These are phyloP conservation scores for Globisporangium iwayamae DNA, from an alignment of 352 stramenopile species.

Conservation along the genomic window DNA sequence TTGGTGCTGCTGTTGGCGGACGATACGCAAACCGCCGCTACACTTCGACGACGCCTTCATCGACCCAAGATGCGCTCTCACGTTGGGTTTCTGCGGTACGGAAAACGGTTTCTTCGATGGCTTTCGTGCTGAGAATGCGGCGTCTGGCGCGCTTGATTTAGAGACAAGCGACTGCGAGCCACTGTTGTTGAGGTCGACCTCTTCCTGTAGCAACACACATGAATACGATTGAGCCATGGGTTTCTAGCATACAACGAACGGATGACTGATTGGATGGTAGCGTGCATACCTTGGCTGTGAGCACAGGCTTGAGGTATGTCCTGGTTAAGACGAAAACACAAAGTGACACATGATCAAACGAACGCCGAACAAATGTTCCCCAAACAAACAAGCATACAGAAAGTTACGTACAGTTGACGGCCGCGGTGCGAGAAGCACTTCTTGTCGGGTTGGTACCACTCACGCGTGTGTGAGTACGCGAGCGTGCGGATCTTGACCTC, in stretches of 20 bases:
- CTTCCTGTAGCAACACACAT: not conserved
- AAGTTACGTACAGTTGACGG: conserved; percentile 39
- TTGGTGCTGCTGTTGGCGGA: conserved; percentile 7
- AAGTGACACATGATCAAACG: not conserved
- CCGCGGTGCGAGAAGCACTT: conserved; percentile 59
- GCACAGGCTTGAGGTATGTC: conserved; percentile 61
- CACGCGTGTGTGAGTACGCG: conserved; percentile 50
- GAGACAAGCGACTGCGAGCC: not conserved
- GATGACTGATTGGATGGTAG: not conserved
- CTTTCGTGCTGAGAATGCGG: not conserved
- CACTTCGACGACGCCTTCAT: not conserved
- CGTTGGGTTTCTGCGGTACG: conserved; percentile 6
- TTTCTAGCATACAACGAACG: not conserved
- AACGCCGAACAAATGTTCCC: too few species aligned
- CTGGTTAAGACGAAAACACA: conserved; percentile 18
- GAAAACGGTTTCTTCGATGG: not conserved
- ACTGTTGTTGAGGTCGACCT: not conserved
- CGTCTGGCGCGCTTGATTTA: not conserved
- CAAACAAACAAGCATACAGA: not conserved
- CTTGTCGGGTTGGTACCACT: conserved; percentile 64
- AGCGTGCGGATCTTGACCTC: conserved; percentile 58
- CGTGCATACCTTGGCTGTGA: conserved; percentile 28
- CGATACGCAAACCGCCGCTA: not conserved
- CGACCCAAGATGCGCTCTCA: not conserved
- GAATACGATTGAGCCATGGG: not conserved